Base-by-base conservation (phyloP, 768 basidiomycete species). In the Agaricus bisporus region DNA sequence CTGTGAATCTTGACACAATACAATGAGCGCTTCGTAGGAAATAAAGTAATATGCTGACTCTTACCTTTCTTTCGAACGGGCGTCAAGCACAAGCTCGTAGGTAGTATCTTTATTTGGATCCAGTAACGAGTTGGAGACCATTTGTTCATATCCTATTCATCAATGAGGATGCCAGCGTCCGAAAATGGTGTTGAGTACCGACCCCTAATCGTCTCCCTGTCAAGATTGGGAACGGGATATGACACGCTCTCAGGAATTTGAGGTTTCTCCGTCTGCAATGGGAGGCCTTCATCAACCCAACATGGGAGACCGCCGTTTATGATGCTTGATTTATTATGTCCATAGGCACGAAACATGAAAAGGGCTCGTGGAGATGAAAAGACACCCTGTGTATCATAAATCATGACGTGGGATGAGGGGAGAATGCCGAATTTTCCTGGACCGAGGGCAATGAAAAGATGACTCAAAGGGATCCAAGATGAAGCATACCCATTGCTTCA, bases 261-360 rank as follows among this genome's bases (percentile, higher is more conserved):
- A 6, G 69, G 68, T 14, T 66, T 45, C 5, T 70, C 69, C 20
- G 63, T 62, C 46, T 82, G 84, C 9, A 81, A 62, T n/a, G 76
- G 71, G 14, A 78, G 70, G 17, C 85, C 83, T 63, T 88, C 83
- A 28, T 75, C 77, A 55, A 81, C 73, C 90, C 91, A 95, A 38
- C 80, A 72, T 29, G 90, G 91, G 11, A 98, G 78, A 17, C 95
- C 95, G n/a, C 97, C 97, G 66, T 98, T 83, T 14, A 99, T 76
- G 10, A 98, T 79, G 56, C 88, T 91, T 7, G 93, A 91, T 41
- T 84, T 85, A 29, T 75, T 68, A 67, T 99, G 97, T 7, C 91
- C 91, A 68, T 97, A 93, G 20, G 88, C 78, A 70, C 88, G 81
- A 79, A 98, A 97, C 75, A 91, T 98, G 75, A 90, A 98, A 41